A percentile compares a stretch with the other conserved stretches of the same genome.
Evolutionary conservation across 345 rosid genomes (phyloP).

Genomic region (Passiflora organensis): DNA sequence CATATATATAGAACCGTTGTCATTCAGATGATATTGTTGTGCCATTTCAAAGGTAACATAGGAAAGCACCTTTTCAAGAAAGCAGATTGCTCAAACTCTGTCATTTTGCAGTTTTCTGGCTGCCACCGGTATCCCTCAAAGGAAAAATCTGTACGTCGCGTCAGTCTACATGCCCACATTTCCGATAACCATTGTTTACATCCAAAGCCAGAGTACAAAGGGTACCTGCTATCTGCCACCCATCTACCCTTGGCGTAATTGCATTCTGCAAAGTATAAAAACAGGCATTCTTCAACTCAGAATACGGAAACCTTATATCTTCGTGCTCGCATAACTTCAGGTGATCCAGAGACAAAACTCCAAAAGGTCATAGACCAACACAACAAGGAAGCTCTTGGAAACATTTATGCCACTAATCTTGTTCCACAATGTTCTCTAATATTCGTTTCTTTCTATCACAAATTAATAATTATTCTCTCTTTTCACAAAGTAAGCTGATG

Average conservation of each 20-base stretch:
- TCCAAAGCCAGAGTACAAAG: slow-evolving; percentile 22
- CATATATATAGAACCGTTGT: background rate
- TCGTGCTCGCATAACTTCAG: background rate
- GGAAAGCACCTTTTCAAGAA: slow-evolving; percentile 54
- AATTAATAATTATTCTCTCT: too few relatives aligned
- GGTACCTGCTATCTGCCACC: slow-evolving; percentile 21
- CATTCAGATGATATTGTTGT: background rate
- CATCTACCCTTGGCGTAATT: slow-evolving; percentile 33
- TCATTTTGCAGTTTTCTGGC: slow-evolving; percentile 62
- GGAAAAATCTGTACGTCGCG: slow-evolving; percentile 48
- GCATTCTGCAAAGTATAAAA: slow-evolving; percentile 16
- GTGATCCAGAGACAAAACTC: slow-evolving; percentile 5
- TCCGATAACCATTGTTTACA: slow-evolving; percentile 30
- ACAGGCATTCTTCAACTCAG: slow-evolving; percentile 2
- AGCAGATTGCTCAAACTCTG: slow-evolving; percentile 50
- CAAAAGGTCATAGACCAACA: background rate
- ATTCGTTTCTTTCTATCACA: too few relatives aligned
- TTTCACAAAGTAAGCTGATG: too few relatives aligned
- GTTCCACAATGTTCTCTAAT: too few relatives aligned
- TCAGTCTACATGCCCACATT: slow-evolving; percentile 30
- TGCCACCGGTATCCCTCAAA: slow-evolving; percentile 75
- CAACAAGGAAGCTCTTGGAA: background rate
- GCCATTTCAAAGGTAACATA: background rate
- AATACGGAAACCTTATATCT: background rate
- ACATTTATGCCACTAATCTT: background rate